These are phyloP conservation scores for Phytophthora palmivora DNA, from an alignment of 352 stramenopile genomes.

Conservation along the genomic window DNA sequence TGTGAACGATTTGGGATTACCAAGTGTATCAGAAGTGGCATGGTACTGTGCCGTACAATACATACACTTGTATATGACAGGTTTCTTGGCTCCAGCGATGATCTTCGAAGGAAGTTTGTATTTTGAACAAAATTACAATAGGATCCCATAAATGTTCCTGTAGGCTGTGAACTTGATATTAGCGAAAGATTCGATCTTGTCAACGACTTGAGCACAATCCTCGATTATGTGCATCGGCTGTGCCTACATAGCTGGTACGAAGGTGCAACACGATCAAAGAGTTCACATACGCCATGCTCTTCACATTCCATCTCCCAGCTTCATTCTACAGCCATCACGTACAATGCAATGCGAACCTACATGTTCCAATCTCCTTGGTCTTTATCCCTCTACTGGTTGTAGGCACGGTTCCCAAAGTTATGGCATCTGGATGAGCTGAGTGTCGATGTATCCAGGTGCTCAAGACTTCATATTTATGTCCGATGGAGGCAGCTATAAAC, in stretches of 20 bases:
- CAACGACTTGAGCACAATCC: constrained; percentile 7
- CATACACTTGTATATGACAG: background rate
- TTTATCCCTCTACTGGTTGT: background rate
- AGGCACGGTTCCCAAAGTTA: no score
- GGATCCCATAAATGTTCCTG: constrained; percentile 1
- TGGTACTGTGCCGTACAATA: no score
- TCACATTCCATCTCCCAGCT: constrained; percentile 1
- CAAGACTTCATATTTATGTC: constrained; percentile 1
- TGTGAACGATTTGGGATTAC: constrained; percentile 34
- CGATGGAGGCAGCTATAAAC: no score
- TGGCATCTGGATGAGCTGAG: constrained; percentile 23
- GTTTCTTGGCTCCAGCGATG: background rate
- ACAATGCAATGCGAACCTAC: background rate
- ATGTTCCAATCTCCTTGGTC: background rate
- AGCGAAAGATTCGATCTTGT: constrained; percentile 7
- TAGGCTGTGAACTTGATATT: constrained; percentile 3
- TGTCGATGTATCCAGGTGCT: background rate
- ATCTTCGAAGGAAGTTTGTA: background rate
- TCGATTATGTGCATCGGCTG: constrained; percentile 11
- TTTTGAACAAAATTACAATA: background rate
- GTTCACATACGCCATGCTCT: background rate
- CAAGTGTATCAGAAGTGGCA: background rate
- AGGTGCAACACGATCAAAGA: no score
- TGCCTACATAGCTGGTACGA: constrained; percentile 16
- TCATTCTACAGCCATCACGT: constrained; percentile 2